Percentiles rank a stretch among this genome's conserved stretches.
phyloP scores from a whole-genome alignment of 1,139 yeast species.

The Blastobotrys serpentis region DNA sequence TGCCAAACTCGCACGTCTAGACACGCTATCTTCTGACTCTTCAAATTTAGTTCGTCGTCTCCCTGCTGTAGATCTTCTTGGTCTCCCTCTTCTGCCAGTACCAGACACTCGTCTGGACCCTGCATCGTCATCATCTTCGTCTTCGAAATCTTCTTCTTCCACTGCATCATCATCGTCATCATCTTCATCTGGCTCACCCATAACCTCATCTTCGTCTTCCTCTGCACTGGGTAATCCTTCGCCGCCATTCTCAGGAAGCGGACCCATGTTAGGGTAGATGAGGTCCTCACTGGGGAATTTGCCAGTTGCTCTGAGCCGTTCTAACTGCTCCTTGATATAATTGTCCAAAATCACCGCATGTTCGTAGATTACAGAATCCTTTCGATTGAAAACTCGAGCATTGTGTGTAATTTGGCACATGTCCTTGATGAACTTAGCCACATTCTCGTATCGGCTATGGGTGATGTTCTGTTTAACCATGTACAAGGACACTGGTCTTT shows the following conservation, averaged over 20 bases:
- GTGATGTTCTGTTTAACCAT: conserved; percentile 49
- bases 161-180: conserved; percentile 32
- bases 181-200: conserved; percentile 27
- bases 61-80: conserved; percentile 28
- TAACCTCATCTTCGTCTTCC: conserved; percentile 20
- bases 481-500: conserved; percentile 48
- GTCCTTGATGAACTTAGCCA: conserved; percentile 72
- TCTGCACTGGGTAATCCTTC: conserved; percentile 20
- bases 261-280: conserved; percentile 69
- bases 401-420: conserved; percentile 85
- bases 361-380: conserved; percentile 61
- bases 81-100: conserved; percentile 27
- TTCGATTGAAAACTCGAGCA: conserved; percentile 78
- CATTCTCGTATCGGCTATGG: conserved; percentile 52
- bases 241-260: conserved; percentile 48
- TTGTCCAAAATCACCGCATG: conserved; percentile 72
- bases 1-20: not conserved
- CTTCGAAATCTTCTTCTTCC: conserved; percentile 23
- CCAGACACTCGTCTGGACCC: conserved; percentile 31
- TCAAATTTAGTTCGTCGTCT: conserved; percentile 27
- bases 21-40: conserved; percentile 25
- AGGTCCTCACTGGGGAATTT: conserved; percentile 43
- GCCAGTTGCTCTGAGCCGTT: conserved; percentile 48
- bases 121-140: conserved; percentile 42
- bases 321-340: conserved; percentile 55